A percentile compares a stretch with the other conserved stretches of the same genome.
Conservation (phyloP, 2,329 filamentous ascomycete genomes). For the Colletotrichum liaoningense region DNA sequence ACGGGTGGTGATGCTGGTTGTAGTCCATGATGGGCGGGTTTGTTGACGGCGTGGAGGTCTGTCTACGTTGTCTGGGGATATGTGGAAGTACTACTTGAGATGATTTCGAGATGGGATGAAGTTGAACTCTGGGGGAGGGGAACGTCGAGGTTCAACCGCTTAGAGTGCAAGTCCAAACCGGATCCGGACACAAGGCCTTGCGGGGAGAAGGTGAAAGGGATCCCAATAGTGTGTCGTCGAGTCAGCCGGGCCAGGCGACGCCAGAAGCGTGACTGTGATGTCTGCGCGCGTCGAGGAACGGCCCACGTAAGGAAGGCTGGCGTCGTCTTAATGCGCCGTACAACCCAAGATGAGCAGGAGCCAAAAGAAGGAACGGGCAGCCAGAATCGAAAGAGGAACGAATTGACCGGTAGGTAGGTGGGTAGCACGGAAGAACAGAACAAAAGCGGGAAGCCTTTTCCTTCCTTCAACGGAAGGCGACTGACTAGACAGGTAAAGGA, state of each 20-base stretch:
- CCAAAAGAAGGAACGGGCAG: neutral
- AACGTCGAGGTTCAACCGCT: neutral
- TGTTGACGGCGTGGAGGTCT: neutral
- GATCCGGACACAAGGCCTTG: neutral
- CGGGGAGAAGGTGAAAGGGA: neutral
- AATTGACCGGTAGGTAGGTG: neutral
- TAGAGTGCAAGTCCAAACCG: neutral
- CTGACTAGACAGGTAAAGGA: conserved; percentile 14
- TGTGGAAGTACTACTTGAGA: neutral
- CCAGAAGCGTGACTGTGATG: neutral
- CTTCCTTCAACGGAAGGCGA: neutral
- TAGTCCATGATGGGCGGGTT: conserved; percentile 20
- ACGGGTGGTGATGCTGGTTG: conserved; percentile 22
- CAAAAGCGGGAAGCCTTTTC: neutral
- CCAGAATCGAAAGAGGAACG: neutral
- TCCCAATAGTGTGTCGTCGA: neutral
- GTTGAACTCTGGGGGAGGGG: neutral
- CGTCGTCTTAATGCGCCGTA: neutral
- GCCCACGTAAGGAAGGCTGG: neutral
- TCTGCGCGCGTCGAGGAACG: neutral
- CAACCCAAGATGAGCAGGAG: neutral
- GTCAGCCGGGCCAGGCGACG: neutral
- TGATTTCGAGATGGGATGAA: neutral
- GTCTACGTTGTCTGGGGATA: neutral
- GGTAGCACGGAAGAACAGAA: conserved; percentile 1